Base-by-base conservation (phyloP, 768 basidiomycete species). In the Rhizopogon roseolus region DNA sequence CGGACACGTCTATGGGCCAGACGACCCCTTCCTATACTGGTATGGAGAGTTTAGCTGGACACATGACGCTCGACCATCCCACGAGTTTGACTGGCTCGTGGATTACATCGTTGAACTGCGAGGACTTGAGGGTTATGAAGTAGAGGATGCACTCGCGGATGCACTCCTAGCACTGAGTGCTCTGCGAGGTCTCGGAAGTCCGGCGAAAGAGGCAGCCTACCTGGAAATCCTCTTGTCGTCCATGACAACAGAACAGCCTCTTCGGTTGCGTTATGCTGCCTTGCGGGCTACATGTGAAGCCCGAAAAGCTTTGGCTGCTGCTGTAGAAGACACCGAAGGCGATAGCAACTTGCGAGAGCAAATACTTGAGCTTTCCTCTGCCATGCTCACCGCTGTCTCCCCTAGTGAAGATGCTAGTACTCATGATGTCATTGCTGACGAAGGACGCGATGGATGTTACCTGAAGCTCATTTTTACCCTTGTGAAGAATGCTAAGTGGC, bases 141-240 rank as follows among this genome's bases (percentile, higher is more conserved):
- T 48, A 16, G 46, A 48, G 34, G 46, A 48, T 10, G 37, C 55
- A 11, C 43, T 56, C 39, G 54, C 54, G 8, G 55, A 56, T 29
- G 55, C 54, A 25, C 40, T 56, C 42, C 53, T 46, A 6, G 53
- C 41, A 32, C 32, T 55, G 19, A 49, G 55, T 34, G 45, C 39
- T 37, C 46, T 55, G 44, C 17, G 17, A 11, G 39, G 40, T 27
- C 36, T 56, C 2, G 37, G 37, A 25, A 37, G 42, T 32, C 38
- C 5, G 13, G 36, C 39, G 16, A 54, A 49, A 17, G 25, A 43
- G 11, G 16, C 53, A 13, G 11, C 42, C 1, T 55, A 53, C 41
- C 41, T 55, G 16, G 51, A 54, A 5, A 28, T 42, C 7, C 53
- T 55, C 8, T 19, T 55, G 10, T 55, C 34, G 19, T 53, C 52